phyloP scores from a whole-genome alignment of 495 filamentous ascomycete genomes.

The Penicillium lagena region DNA sequence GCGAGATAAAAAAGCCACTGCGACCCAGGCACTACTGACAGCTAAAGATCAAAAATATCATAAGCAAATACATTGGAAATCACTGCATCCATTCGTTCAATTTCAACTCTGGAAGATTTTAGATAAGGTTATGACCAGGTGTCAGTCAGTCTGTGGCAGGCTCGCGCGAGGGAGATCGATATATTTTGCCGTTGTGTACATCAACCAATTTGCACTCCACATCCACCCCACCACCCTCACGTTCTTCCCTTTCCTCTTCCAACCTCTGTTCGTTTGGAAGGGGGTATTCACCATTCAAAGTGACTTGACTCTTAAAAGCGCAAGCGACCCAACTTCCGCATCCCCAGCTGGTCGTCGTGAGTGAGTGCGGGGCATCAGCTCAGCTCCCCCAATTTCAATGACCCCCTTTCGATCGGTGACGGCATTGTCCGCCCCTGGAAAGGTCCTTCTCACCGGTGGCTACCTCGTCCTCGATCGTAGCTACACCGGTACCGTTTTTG shows the following conservation, averaged over 20 bases:
- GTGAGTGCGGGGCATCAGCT: not conserved
- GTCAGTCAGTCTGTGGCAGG: too few species aligned
- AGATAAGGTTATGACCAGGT: not conserved
- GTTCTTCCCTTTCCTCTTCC: not conserved
- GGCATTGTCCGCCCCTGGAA: slow-evolving; percentile 88
- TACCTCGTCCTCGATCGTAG: slow-evolving; percentile 88
- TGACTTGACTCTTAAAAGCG: too few species aligned
- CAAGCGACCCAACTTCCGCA: too few species aligned
- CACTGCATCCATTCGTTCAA: not conserved
- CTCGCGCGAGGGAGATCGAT: too few species aligned
- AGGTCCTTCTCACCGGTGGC: slow-evolving; percentile 89
- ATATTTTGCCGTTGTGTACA: too few species aligned
- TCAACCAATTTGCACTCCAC: too few species aligned
- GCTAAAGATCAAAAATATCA: too few species aligned
- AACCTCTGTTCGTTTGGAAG: not conserved
- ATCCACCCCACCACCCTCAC: not conserved
- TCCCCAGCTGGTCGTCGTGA: too few species aligned
- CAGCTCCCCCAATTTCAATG: slow-evolving; percentile 2
- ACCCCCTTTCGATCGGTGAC: slow-evolving; percentile 20
- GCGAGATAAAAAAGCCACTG: too few species aligned
- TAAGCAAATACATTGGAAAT: too few species aligned
- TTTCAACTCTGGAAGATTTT: not conserved
- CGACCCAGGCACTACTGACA: too few species aligned
- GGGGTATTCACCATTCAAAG: too few species aligned
- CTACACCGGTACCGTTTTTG: slow-evolving; percentile 88